Evolutionary conservation across 2,329 filamentous ascomycete species (phyloP).

Genomic region (Apiospora aurea): DNA sequence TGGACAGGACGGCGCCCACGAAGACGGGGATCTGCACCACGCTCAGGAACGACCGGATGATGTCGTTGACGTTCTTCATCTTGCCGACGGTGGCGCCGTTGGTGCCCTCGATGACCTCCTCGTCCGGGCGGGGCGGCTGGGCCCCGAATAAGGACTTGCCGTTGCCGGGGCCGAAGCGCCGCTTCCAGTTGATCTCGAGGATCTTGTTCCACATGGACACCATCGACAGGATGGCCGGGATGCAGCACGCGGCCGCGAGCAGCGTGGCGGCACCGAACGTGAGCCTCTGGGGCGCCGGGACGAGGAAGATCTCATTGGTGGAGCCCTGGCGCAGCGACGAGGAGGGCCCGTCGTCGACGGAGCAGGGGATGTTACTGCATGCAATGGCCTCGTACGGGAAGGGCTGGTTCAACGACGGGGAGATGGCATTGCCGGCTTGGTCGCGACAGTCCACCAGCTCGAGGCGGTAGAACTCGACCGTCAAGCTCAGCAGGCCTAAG

Average conservation of each 20-base stretch:
- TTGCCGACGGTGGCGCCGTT: conserved; percentile 59
- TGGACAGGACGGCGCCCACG: conserved; percentile 62
- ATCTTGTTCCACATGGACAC: conserved; percentile 71
- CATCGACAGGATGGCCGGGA: conserved; percentile 68
- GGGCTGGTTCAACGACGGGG: conserved; percentile 37
- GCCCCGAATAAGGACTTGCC: conserved; percentile 34
- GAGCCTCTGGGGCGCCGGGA: conserved; percentile 62
- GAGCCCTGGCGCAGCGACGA: conserved; percentile 63
- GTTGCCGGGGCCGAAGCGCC: conserved; percentile 40
- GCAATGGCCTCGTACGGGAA: conserved; percentile 52
- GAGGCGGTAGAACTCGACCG: conserved; percentile 69
- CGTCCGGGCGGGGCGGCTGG: conserved; percentile 39
- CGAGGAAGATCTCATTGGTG: conserved; percentile 67
- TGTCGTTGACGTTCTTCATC: conserved; percentile 63
- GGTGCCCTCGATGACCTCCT: conserved; percentile 55
- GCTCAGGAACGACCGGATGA: conserved; percentile 59
- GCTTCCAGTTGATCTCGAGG: conserved; percentile 66
- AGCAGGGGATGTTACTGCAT: conserved; percentile 58
- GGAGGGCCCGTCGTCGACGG: conserved; percentile 51
- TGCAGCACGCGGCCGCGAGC: conserved; percentile 68
- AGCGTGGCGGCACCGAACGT: conserved; percentile 67
- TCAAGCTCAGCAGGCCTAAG: conserved; percentile 61
- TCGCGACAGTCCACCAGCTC: conserved; percentile 44
- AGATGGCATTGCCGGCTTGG: conserved; percentile 46
- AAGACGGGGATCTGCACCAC: conserved; percentile 67